Conservation (phyloP, 495 filamentous ascomycete species). For the Friedmanniomyces simplex region DNA sequence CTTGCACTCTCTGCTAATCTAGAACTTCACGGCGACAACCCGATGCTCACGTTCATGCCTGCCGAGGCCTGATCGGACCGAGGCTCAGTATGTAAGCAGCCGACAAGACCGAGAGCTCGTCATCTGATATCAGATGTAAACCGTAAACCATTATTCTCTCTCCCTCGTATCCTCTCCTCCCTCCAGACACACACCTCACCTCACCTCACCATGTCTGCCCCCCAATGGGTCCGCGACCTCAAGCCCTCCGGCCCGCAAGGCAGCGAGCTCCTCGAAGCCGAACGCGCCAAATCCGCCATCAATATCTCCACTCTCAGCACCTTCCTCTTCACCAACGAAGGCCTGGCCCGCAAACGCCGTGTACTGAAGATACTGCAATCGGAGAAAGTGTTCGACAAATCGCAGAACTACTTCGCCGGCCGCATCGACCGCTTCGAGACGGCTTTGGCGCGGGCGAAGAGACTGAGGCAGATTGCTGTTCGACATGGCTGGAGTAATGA, state of each 20-base stretch:
- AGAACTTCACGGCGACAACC: too few relatives aligned
- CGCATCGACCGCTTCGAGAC: constrained; percentile 54
- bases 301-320: constrained; percentile 49
- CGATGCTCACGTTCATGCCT: not conserved
- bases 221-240: constrained; percentile 54
- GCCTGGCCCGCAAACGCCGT: constrained; percentile 41
- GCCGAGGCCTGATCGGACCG: not conserved
- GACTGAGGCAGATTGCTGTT: constrained; percentile 50
- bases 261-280: constrained; percentile 46
- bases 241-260: constrained; percentile 53
- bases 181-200: not conserved
- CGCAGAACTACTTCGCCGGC: constrained; percentile 55
- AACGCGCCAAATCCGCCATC: constrained; percentile 50
- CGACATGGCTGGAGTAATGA: constrained; percentile 53
- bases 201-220: constrained; percentile 18
- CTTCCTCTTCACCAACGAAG: constrained; percentile 50
- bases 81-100: not conserved
- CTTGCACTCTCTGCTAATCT: not conserved
- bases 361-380: constrained; percentile 46
- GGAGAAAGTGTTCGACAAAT: constrained; percentile 59
- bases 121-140: not conserved
- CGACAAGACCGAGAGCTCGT: not conserved
- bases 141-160: not conserved
- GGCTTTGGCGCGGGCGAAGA: constrained; percentile 53
- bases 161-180: not conserved